Percentiles rank a stretch among this genome's conserved stretches.
Evolutionary conservation across 2,329 filamentous ascomycete species (phyloP).

Genomic region (Colletotrichum camelliae): DNA sequence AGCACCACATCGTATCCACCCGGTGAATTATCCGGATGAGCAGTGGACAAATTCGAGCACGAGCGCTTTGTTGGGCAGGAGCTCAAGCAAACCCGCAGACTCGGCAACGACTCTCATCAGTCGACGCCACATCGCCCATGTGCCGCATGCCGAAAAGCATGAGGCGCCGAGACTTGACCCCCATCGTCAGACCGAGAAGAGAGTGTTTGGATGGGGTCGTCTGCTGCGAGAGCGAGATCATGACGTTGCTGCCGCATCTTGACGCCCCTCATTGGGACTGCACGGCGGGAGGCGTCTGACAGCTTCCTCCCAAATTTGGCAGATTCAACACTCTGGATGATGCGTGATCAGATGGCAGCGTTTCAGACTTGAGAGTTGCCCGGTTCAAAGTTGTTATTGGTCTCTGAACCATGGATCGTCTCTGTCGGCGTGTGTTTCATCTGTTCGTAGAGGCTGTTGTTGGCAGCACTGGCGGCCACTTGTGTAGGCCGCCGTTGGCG

Average conservation of each 20-base stretch:
- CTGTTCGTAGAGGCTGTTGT: neutral
- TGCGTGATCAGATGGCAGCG: slow-evolving; percentile 15
- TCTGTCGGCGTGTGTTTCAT: slow-evolving; percentile 9
- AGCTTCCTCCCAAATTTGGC: neutral
- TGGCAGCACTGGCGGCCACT: neutral
- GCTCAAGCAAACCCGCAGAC: slow-evolving; percentile 4
- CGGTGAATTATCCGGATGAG: slow-evolving; percentile 11
- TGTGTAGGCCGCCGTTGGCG: neutral
- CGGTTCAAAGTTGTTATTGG: neutral
- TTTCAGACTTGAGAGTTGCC: neutral
- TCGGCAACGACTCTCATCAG: neutral
- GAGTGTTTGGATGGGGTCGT: neutral
- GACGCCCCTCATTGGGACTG: neutral
- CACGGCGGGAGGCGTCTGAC: neutral
- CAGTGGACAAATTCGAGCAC: neutral
- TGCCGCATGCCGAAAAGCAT: slow-evolving; percentile 6
- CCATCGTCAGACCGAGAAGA: neutral
- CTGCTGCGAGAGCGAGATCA: neutral
- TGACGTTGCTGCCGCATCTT: slow-evolving; percentile 6
- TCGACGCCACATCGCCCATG: slow-evolving; percentile 12
- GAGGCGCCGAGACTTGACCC: slow-evolving; percentile 6
- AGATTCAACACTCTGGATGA: neutral
- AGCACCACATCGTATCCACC: slow-evolving; percentile 8
- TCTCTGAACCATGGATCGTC: neutral
- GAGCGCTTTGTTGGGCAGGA: neutral